phyloP scores from a whole-genome alignment of 768 basidiomycete genomes.

The Kwoniella bestiolae region DNA sequence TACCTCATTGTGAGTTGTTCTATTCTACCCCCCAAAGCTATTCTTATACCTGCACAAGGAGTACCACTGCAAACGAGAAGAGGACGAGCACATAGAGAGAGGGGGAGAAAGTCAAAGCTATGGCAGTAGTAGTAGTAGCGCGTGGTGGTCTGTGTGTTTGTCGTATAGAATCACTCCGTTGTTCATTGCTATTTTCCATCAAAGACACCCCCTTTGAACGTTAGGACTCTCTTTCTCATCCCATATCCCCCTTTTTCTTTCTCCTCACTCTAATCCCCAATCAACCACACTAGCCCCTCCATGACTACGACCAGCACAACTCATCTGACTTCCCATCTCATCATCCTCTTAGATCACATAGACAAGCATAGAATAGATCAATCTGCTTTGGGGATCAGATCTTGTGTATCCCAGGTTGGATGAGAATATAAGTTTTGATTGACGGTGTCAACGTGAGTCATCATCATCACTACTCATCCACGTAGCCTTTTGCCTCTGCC shows the following conservation, averaged over 20 bases:
- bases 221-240: background rate
- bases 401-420: background rate
- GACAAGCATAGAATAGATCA: background rate
- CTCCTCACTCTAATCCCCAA: background rate
- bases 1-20: constrained; percentile 1
- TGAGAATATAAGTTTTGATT: background rate
- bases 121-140: background rate
- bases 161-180: constrained; percentile 1
- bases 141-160: constrained; percentile 6
- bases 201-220: constrained; percentile 6
- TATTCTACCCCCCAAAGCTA: too few species aligned
- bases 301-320: too few species aligned
- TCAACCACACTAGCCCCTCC: too few species aligned
- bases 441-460: constrained; percentile 10
- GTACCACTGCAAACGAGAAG: too few species aligned
- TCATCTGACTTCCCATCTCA: background rate
- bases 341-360: background rate
- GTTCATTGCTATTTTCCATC: background rate
- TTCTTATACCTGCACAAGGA: too few species aligned
- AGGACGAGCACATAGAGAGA: background rate
- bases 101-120: background rate
- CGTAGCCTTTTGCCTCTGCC: background rate
- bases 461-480: background rate
- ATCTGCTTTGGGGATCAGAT: background rate
- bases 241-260: background rate